Percentiles rank a stretch among this genome's conserved stretches.
These are phyloP conservation scores for Wickerhamiella musiphila DNA, from an alignment of 805 yeast genomes.

Conservation along the genomic window DNA sequence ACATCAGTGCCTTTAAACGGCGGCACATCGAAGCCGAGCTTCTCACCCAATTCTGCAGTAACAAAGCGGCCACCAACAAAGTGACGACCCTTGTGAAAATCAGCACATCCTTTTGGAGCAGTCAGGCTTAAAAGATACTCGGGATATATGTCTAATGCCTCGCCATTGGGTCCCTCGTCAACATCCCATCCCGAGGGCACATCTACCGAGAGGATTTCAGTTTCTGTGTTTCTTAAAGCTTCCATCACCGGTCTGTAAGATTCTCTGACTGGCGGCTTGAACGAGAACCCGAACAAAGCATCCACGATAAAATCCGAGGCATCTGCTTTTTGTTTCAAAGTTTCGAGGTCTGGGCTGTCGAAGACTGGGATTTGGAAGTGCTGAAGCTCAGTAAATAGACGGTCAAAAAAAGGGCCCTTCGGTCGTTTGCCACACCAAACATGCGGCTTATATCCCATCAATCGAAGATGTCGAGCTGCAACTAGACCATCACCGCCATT, in stretches of 20 bases:
- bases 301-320: constrained; percentile 45
- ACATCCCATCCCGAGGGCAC: constrained; percentile 98
- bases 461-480: constrained; percentile 74
- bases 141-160: constrained; percentile 41
- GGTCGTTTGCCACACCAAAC: constrained; percentile 65
- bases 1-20: constrained; percentile 42
- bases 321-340: no score
- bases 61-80: constrained; percentile 87
- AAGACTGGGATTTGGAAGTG: constrained; percentile 46
- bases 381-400: constrained; percentile 47
- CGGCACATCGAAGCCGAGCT: constrained; percentile 55
- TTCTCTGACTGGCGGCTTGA: constrained; percentile 68
- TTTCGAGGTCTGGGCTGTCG: constrained; percentile 19
- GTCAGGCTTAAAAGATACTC: constrained; percentile 63
- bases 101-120: constrained; percentile 84
- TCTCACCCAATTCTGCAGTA: constrained; percentile 42
- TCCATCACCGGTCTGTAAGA: constrained; percentile 44
- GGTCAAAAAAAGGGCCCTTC: constrained; percentile 38
- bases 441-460: constrained; percentile 63
- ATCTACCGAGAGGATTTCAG: constrained; percentile 69
- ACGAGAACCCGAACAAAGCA: constrained; percentile 84
- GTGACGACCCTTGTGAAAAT: constrained; percentile 37
- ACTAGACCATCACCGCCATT: constrained; percentile 94
- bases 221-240: constrained; percentile 23
- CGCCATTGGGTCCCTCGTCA: constrained; percentile 52